Conservation (phyloP, 257 asterid genomes). For the Plantago elongata region DNA sequence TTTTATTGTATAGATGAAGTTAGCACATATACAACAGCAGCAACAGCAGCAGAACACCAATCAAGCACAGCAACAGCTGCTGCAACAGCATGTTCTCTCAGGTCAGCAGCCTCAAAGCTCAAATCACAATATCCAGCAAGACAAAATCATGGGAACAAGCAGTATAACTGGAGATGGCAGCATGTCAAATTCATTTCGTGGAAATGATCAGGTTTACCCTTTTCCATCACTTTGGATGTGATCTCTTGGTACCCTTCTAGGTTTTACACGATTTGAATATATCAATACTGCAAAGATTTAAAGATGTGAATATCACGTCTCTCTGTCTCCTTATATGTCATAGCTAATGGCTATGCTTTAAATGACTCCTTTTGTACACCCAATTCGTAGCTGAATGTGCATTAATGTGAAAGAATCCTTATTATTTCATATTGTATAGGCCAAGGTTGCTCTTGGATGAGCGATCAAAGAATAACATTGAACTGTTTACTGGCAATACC, state of each 20-base stretch:
- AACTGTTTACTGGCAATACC: too few relatives aligned
- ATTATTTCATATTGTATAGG: too few relatives aligned
- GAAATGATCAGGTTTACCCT: slow-evolving; percentile 80
- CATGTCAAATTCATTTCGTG: slow-evolving; percentile 81
- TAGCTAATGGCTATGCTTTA: too few relatives aligned
- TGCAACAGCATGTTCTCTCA: slow-evolving; percentile 67
- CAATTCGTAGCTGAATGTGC: too few relatives aligned
- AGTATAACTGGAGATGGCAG: slow-evolving; percentile 77
- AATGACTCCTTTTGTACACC: too few relatives aligned
- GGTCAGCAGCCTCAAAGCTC: slow-evolving; percentile 87
- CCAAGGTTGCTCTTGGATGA: too few relatives aligned
- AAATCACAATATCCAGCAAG: slow-evolving; percentile 78
- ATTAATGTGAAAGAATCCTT: too few relatives aligned
- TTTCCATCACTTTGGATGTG: slow-evolving; percentile 16
- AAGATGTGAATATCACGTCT: too few relatives aligned
- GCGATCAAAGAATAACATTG: too few relatives aligned
- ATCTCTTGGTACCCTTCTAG: neutral
- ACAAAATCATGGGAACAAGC: slow-evolving; percentile 66
- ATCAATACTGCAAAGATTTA: neutral
- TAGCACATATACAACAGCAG: slow-evolving; percentile 66
- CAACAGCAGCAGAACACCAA: slow-evolving; percentile 53
- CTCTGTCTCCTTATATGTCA: too few relatives aligned
- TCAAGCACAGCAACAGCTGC: slow-evolving; percentile 67
- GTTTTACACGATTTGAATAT: neutral
- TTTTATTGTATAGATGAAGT: slow-evolving; percentile 48